Conservation (phyloP, 1,284 basidiomycete species). For the Dichomitus squalens region DNA sequence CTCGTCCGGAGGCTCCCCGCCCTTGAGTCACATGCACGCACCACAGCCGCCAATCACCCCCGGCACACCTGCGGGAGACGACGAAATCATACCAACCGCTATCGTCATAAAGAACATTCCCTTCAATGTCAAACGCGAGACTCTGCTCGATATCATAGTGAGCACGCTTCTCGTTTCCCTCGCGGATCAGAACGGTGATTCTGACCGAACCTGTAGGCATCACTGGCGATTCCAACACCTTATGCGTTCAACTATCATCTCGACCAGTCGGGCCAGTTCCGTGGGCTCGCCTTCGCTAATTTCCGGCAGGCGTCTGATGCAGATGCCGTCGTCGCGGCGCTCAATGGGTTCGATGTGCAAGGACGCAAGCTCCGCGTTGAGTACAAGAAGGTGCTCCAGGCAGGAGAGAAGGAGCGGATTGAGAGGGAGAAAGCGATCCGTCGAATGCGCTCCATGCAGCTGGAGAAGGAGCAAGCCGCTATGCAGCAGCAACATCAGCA, state of each 20-base stretch:
- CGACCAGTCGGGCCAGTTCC: conserved; percentile 93
- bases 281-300: conserved; percentile 98
- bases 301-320: conserved; percentile 92
- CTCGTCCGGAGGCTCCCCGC: conserved; percentile 78
- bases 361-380: conserved; percentile 99
- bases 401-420: conserved; percentile 98
- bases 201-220: conserved; percentile 56
- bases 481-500: conserved; percentile 37
- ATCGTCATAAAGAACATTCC: conserved; percentile 99
- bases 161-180: conserved; percentile 35
- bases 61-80: conserved; percentile 61
- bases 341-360: conserved; percentile 95
- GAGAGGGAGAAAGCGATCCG: conserved; percentile 99
- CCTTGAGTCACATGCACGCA: conserved; percentile 57
- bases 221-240: conserved; percentile 93
- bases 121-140: conserved; percentile 96
- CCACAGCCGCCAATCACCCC: conserved; percentile 44
- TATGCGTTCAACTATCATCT: conserved; percentile 99
- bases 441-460: conserved; percentile 95
- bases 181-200: conserved; percentile 13
- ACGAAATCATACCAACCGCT: conserved; percentile 97
- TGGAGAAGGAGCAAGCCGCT: conserved; percentile 75
- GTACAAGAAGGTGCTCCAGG: conserved; percentile 99
- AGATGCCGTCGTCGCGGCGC: conserved; percentile 92
- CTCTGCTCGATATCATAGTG: conserved; percentile 94